Conservation (phyloP, 2,329 filamentous ascomycete genomes). For the Pestalotiopsis sp. region DNA sequence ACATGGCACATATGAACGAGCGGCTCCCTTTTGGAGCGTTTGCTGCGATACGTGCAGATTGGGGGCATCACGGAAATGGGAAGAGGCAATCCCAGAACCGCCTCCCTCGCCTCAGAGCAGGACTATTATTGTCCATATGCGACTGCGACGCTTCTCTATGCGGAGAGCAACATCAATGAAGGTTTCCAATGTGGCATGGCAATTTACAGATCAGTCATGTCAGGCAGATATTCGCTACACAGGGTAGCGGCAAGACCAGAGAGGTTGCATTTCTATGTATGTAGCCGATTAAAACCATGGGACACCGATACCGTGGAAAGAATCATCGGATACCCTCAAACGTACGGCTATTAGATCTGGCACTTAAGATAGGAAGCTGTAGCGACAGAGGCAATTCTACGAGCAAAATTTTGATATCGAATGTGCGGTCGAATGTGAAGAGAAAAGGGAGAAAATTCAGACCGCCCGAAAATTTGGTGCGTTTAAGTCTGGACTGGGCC, state of each 20-base stretch:
- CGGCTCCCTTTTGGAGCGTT: too few relatives aligned
- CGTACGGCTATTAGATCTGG: constrained; percentile 36
- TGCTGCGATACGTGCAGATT: too few relatives aligned
- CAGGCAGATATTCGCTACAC: not conserved
- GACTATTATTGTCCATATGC: too few relatives aligned
- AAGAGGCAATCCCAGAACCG: too few relatives aligned
- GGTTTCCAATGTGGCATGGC: not conserved
- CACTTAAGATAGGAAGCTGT: constrained; percentile 31
- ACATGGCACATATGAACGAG: not conserved
- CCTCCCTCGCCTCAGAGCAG: too few relatives aligned
- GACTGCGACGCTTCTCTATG: not conserved
- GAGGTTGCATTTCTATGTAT: constrained; percentile 17
- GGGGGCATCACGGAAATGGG: too few relatives aligned
- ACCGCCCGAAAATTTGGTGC: not conserved
- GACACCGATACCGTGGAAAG: constrained; percentile 30
- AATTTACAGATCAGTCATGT: not conserved
- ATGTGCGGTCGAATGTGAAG: constrained; percentile 38
- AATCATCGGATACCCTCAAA: constrained; percentile 36
- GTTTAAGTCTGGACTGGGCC: not conserved
- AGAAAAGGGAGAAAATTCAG: constrained; percentile 18
- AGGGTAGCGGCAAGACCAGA: not conserved
- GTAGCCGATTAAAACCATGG: constrained; percentile 39
- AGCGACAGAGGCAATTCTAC: constrained; percentile 29
- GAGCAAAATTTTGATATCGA: constrained; percentile 31
- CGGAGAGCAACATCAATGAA: not conserved